phyloP scores from a whole-genome alignment of 2,329 filamentous ascomycete species.

The Pseudogymnoascus sp. region DNA sequence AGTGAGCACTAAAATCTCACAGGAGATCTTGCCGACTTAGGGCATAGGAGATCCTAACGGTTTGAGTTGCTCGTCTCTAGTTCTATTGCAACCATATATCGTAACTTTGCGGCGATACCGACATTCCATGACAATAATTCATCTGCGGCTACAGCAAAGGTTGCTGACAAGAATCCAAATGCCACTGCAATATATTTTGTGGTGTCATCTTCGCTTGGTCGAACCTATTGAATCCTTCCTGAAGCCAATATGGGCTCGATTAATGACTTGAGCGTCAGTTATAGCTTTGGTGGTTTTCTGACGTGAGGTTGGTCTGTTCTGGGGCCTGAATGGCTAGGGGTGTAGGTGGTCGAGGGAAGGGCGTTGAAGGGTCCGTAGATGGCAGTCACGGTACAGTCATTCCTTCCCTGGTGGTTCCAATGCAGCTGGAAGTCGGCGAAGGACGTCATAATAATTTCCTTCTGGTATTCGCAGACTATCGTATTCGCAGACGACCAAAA shows the following conservation, averaged over 20 bases:
- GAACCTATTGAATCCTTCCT: background rate
- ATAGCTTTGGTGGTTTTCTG: background rate
- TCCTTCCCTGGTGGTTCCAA: background rate
- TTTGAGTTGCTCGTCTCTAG: background rate
- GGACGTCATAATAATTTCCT: too few relatives aligned
- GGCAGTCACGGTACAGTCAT: background rate
- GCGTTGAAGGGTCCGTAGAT: too few relatives aligned
- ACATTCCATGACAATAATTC: background rate
- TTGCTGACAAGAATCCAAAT: background rate
- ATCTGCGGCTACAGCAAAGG: background rate
- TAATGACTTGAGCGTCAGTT: background rate
- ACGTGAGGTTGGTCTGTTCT: background rate
- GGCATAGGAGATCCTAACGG: background rate
- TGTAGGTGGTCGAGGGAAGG: too few relatives aligned
- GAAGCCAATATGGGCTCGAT: background rate
- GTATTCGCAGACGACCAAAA: too few relatives aligned
- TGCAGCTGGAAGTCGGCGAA: background rate
- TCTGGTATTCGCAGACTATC: too few relatives aligned
- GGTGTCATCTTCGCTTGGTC: background rate
- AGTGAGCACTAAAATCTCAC: background rate
- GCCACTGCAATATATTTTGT: background rate
- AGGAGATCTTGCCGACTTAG: background rate
- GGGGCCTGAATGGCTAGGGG: background rate
- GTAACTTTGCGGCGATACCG: slow-evolving; percentile 3
- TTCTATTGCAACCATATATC: background rate